Conservation (phyloP, 768 basidiomycete species). For the Termitomyces sp. region DNA sequence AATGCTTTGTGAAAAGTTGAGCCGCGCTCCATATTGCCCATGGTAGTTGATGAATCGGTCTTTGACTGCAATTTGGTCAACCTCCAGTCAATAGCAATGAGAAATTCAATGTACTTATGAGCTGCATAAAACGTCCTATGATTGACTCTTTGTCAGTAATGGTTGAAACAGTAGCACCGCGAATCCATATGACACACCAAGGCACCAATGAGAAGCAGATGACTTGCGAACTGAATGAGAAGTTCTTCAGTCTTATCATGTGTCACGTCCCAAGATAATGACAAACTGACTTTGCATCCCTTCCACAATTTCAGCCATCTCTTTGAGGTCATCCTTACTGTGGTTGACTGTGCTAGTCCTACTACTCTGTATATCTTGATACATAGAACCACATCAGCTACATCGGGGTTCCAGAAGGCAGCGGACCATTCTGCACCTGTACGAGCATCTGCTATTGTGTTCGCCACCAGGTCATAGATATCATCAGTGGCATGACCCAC, state of each 20-base stretch:
- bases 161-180: too few species aligned
- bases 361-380: slow-evolving; percentile 1
- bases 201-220: slow-evolving; percentile 8
- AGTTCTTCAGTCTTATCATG: not conserved
- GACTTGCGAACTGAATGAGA: not conserved
- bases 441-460: slow-evolving; percentile 8
- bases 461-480: slow-evolving; percentile 3
- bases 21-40: slow-evolving; percentile 37
- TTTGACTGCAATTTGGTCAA: slow-evolving; percentile 1
- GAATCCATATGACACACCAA: not conserved
- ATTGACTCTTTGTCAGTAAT: not conserved
- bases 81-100: too few species aligned
- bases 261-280: too few species aligned
- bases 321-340: slow-evolving; percentile 3
- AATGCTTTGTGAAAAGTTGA: slow-evolving; percentile 25
- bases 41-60: slow-evolving; percentile 34
- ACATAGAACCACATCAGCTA: not conserved
- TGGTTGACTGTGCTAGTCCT: slow-evolving; percentile 4
- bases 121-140: slow-evolving; percentile 3
- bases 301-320: slow-evolving; percentile 11
- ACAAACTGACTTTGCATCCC: slow-evolving; percentile 1
- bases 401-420: not conserved
- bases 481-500: not conserved
- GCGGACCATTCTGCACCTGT: slow-evolving; percentile 1
- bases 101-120: not conserved